Evolutionary conservation across 202 grass and related monocot genomes (phyloP), one percentile per base, ranked within the genome.

Genomic region (Zizania palustris): DNA sequence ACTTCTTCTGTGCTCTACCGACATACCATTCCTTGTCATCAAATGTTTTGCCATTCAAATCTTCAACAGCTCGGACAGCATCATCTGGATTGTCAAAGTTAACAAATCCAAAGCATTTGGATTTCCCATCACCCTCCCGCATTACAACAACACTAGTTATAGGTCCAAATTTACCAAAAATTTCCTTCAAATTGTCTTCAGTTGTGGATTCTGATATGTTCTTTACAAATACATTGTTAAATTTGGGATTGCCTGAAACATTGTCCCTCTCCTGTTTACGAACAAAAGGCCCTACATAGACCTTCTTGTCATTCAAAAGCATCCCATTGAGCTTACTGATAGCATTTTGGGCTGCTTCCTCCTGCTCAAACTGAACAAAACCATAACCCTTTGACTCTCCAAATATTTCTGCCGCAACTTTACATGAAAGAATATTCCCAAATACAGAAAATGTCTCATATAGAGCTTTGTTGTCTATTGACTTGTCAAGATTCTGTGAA

Each of bases 61-160:
- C 84, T 4, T 82, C 84, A 18, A 87, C 84, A 15, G 84, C 84
- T 0, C 35, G 14, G 4, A 58, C 79, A 4, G 84, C 84, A 72
- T 72, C 84, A 59, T 82, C 84, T 20, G 19, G 56, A 50, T 72
- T 82, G 54, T 87, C 84, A 49, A 87, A 87, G 65, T 87, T 87
- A 5, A 87, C 84, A 20, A 87, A 87, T 21, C 84, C 84, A 49
- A 87, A 87, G 57, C 84, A 87, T 39, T 45, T 73, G 9, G 78
- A 82, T 69, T 87, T 87, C 9, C 84, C 84, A 35, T 87, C 78
- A 57, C 70, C 78, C 3, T 71, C 84, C 4, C 56, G 51, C 65
- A 87, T 76, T 20, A 87, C 84, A 41, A 87, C 61, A n/a, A 75
- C 72, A 57, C 84, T 87, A n/a, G 84, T 87, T 61, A 87, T 82